Evolutionary conservation across 2,329 filamentous ascomycete genomes (phyloP).

Genomic region (Paramyrothecium roridum): DNA sequence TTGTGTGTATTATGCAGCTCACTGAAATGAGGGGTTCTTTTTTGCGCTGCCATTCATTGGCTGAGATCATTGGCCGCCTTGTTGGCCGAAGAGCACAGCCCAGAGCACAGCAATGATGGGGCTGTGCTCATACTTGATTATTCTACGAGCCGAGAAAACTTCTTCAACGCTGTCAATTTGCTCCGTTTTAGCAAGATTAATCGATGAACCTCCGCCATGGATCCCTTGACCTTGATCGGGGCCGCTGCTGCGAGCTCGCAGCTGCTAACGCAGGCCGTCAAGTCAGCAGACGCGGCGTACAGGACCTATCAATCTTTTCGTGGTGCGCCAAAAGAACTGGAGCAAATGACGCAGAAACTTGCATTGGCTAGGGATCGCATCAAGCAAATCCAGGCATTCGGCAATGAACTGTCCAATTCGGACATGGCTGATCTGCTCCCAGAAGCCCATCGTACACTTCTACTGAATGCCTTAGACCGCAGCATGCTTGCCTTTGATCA

Average conservation of each 20-base stretch:
- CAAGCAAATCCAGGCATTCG: not conserved
- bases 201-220: not conserved
- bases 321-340: not conserved
- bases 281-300: not conserved
- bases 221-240: not conserved
- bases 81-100: no score
- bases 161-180: no score
- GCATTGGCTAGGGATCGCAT: not conserved
- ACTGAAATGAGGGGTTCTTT: no score
- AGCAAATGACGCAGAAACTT: not conserved
- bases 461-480: not conserved
- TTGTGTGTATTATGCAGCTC: no score
- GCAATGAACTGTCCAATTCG: not conserved
- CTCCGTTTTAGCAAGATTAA: no score
- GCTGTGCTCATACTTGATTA: no score
- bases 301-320: not conserved
- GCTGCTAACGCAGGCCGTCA: not conserved
- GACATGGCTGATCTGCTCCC: not conserved
- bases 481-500: not conserved
- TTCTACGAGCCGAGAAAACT: no score
- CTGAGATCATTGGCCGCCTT: no score
- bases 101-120: no score
- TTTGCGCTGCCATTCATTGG: no score
- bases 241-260: not conserved
- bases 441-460: not conserved